Evolutionary conservation across 805 yeast species (phyloP), one percentile per base, ranked within the genome.

Genomic region (Torulaspora maleeae): DNA sequence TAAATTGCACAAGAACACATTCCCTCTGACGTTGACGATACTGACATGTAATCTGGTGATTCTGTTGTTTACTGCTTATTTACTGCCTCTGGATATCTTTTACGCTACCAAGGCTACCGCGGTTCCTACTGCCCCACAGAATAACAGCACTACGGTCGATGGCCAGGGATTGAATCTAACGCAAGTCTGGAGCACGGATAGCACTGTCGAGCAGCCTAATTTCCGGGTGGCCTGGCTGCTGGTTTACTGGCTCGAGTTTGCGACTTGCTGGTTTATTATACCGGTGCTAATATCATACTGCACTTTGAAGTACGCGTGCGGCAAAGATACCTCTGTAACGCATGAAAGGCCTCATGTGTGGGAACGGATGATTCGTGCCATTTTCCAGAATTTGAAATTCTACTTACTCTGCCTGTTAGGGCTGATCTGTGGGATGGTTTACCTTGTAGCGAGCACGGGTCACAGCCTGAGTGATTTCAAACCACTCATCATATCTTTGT

Each of bases 271-370:
- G 68, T 51, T 61, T 25, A 40, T 59, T 19, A 48, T 64, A 10
- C 68, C 68, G 5, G 58, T 61, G 3, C 39, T 59, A 39, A 60
- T 64, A 17, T 61, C 67, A n/a, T 64, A 59, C 40, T 38, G 58
- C 28, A 47, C 54, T 6, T 43, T 61, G 37, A 60, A 59, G 41
- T 64, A 60, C 47, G 50, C 56, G 2, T 49, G 51, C 15, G 50
- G 60, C 5, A 33, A 34, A 13, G 28, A 39, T 4, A 47, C 37
- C 24, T 38, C 35, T 15, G 41, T 29, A 22, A 11, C 41, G 16
- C 32, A 27, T 27, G 45, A 45, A 4, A 32, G 46, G 11, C 39
- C 39, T n/a, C 45, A 49, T n/a, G 36, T 50, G 5, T 36, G 45
- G 39, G 44, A 49, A 30, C 55, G 62, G 20, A 28, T 60, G 10